These are phyloP conservation scores for Geranomyces variabilis DNA, from an alignment of 192 early-diverging fungal species.

Conservation along the genomic window DNA sequence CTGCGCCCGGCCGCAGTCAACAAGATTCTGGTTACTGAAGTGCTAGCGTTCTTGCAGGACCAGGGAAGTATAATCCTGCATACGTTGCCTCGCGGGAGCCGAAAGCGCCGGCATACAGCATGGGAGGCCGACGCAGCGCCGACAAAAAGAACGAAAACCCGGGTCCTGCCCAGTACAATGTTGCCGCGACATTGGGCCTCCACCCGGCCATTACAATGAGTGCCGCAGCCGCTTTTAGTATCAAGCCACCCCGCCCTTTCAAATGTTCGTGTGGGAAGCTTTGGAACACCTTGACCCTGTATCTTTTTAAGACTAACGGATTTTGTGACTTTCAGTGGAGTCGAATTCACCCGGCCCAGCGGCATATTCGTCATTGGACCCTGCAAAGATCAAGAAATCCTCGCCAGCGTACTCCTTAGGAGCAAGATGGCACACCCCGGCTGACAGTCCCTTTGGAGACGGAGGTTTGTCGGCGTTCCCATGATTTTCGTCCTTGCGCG, in stretches of 20 bases:
- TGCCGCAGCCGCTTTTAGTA: slow-evolving; percentile 56
- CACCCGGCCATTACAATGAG: slow-evolving; percentile 56
- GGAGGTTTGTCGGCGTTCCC: too few species aligned
- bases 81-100: slow-evolving; percentile 55
- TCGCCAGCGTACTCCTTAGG: slow-evolving; percentile 59
- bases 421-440: slow-evolving; percentile 45
- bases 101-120: slow-evolving; percentile 62
- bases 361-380: slow-evolving; percentile 51
- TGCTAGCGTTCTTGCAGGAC: slow-evolving; percentile 38
- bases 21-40: neutral
- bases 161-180: slow-evolving; percentile 56
- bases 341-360: slow-evolving; percentile 60
- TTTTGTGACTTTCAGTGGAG: slow-evolving; percentile 50
- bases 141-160: slow-evolving; percentile 55
- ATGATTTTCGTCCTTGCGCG: neutral
- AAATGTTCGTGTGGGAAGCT: too few species aligned
- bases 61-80: slow-evolving; percentile 61
- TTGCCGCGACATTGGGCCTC: slow-evolving; percentile 54
- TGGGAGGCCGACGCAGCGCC: slow-evolving; percentile 50
- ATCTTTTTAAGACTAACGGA: neutral
- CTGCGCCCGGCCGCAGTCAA: neutral
- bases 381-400: slow-evolving; percentile 56
- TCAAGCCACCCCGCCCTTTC: slow-evolving; percentile 56
- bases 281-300: neutral
- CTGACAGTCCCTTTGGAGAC: slow-evolving; percentile 41